Evolutionary conservation across 139 green algal genomes (phyloP), one percentile per base, ranked within the genome.

Genomic region (Trebouxia sp.): DNA sequence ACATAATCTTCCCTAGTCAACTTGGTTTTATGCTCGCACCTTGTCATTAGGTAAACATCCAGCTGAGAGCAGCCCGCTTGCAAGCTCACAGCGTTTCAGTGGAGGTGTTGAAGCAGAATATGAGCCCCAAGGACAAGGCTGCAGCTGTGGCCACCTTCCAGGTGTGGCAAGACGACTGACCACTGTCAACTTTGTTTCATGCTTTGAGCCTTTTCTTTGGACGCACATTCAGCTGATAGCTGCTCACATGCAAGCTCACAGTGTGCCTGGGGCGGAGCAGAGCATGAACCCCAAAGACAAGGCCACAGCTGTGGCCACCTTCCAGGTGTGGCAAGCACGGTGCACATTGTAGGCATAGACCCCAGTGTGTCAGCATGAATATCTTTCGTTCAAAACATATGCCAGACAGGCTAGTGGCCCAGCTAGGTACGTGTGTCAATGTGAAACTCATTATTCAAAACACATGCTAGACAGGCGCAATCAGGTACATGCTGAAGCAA

Each of bases 141-240:
- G 80, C 47, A 5, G 88, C 84, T 35, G 65, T 96, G 38, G 69
- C 78, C 6, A 42, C 37, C 2, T 97, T 96, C 81, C 76, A 80
- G 42, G 83, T 81, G 5, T 20, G 43, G 5, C 5, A 12, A 24
- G 20, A 24, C 26, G 20, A 58, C 2, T 58, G 15, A 26, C 10
- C 24, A 5, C 5, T n/a, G 50, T 62, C 50, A n/a, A 62, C 50
- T 62, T 20, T n/a, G 50, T 15, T 62, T 20, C 20, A 26, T 70
- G 58, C 58, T 28, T 32, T 70, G 58, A 70, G 37, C 37, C 10
- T 70, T 70, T 26, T 41, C 58, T 37, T 41, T 26, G 20, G 12
- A 41, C 10, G 20, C 37, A 97, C 86, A 76, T 93, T 10, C 39
- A 86, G 78, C 85, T 98, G 38, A 83, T 97, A 4, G 85, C 65